Evolutionary conservation across 169 alveolate genomes (phyloP).

Genomic region (Eimeria praecox): DNA sequence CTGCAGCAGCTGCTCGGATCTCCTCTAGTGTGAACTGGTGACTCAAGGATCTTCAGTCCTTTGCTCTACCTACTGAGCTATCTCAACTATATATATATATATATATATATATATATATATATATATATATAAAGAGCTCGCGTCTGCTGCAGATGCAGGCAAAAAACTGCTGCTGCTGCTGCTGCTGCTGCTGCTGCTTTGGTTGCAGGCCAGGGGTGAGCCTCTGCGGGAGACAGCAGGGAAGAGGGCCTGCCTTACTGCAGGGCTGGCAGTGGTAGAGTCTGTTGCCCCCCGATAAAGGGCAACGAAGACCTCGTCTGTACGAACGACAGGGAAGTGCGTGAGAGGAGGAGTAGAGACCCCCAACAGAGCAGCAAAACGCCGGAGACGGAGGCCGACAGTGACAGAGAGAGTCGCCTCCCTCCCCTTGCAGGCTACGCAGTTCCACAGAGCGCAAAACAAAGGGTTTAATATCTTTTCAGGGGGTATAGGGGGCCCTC

Average conservation of each 20-base stretch:
- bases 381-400: conserved; percentile 47
- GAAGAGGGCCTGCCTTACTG: background rate
- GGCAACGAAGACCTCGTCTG: conserved; percentile 33
- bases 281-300: conserved; percentile 52
- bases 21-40: background rate
- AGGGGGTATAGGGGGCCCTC: conserved; percentile 52
- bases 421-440: conserved; percentile 45
- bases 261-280: conserved; percentile 35
- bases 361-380: conserved; percentile 42
- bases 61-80: too few species aligned
- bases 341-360: conserved; percentile 57
- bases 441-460: conserved; percentile 63
- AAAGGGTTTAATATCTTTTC: conserved; percentile 33
- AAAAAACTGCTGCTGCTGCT: too few species aligned
- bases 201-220: background rate
- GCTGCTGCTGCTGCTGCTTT: background rate
- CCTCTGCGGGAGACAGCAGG: background rate
- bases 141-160: background rate
- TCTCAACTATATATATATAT: too few species aligned
- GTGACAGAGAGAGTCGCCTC: conserved; percentile 43
- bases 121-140: too few species aligned
- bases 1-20: background rate
- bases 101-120: too few species aligned
- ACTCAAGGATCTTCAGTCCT: too few species aligned
- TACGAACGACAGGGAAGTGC: conserved; percentile 21